Conservation (phyloP, 1,284 basidiomycete species). For the Apiotrichum sp. region DNA sequence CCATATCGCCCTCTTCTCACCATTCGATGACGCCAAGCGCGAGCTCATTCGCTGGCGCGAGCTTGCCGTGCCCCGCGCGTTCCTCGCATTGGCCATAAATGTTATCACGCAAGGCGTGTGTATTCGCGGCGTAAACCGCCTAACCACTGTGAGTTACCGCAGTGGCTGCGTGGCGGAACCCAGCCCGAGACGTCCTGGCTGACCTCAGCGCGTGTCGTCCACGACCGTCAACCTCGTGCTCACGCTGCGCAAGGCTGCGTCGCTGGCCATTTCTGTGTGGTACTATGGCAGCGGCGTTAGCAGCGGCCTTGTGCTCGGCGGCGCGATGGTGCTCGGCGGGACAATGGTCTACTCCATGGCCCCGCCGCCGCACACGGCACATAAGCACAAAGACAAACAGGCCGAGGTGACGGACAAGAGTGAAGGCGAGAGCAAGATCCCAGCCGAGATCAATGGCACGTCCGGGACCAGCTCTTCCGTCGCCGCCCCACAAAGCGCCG, state of each 20-base stretch:
- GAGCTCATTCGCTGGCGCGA: constrained; percentile 11
- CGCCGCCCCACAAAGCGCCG: background rate
- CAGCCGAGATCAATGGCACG: background rate
- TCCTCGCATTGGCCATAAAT: constrained; percentile 65
- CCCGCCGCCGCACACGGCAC: constrained; percentile 4
- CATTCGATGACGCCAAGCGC: constrained; percentile 3
- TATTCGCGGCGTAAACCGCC: constrained; percentile 80
- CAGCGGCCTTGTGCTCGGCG: constrained; percentile 36
- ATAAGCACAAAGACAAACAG: no score
- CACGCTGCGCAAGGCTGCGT: constrained; percentile 82
- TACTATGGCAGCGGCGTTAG: constrained; percentile 41
- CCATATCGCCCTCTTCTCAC: background rate
- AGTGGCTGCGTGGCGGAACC: background rate
- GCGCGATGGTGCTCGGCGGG: constrained; percentile 39
- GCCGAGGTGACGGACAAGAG: no score
- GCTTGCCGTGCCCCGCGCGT: constrained; percentile 56
- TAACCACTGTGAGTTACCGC: constrained; percentile 53
- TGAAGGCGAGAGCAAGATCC: no score
- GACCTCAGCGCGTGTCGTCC: constrained; percentile 55
- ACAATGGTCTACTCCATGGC: constrained; percentile 28
- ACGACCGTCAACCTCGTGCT: constrained; percentile 82
- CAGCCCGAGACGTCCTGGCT: background rate
- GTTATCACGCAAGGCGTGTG: constrained; percentile 81
- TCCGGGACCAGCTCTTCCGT: no score
- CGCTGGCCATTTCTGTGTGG: constrained; percentile 58